A percentile compares a stretch with the other conserved stretches of the same genome.
These are phyloP conservation scores for Phytophthora cactorum DNA, from an alignment of 352 stramenopile species.

Conservation along the genomic window DNA sequence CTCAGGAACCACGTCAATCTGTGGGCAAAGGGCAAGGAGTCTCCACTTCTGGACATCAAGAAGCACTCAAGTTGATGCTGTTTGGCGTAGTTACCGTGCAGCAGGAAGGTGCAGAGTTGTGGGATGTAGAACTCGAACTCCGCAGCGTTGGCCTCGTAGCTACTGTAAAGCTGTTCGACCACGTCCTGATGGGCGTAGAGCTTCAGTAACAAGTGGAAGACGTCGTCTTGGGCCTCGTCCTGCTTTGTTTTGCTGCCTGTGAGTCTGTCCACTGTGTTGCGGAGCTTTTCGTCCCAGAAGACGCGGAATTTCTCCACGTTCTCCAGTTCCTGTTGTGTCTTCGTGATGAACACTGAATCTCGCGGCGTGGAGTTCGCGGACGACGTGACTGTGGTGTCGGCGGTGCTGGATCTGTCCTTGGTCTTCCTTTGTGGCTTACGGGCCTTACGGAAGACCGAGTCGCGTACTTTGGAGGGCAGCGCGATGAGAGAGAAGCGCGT, in stretches of 20 bases:
- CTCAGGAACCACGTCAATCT: constrained; percentile 86
- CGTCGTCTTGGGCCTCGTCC: constrained; percentile 28
- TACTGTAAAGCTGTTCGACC: constrained; percentile 75
- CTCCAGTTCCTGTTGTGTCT: constrained; percentile 29
- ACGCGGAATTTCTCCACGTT: constrained; percentile 74
- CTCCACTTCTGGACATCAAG: constrained; percentile 80
- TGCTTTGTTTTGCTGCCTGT: constrained; percentile 33
- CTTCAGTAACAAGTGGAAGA: constrained; percentile 80
- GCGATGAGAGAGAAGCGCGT: constrained; percentile 55
- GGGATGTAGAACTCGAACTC: constrained; percentile 93
- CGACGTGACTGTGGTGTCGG: constrained; percentile 36
- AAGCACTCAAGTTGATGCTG: constrained; percentile 89
- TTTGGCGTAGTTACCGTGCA: constrained; percentile 86
- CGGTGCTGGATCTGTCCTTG: constrained; percentile 35
- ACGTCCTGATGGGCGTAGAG: constrained; percentile 87
- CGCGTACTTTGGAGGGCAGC: constrained; percentile 48
- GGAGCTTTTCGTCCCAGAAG: constrained; percentile 85
- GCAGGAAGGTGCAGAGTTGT: constrained; percentile 86
- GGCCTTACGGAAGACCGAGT: constrained; percentile 45
- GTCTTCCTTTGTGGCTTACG: constrained; percentile 30
- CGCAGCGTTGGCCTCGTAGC: constrained; percentile 61
- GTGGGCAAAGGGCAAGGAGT: constrained; percentile 87
- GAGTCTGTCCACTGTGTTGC: constrained; percentile 62
- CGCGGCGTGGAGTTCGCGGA: constrained; percentile 39
- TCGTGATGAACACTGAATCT: constrained; percentile 19